Conservation (phyloP, 352 stramenopile species). For the Pythium sp. region DNA sequence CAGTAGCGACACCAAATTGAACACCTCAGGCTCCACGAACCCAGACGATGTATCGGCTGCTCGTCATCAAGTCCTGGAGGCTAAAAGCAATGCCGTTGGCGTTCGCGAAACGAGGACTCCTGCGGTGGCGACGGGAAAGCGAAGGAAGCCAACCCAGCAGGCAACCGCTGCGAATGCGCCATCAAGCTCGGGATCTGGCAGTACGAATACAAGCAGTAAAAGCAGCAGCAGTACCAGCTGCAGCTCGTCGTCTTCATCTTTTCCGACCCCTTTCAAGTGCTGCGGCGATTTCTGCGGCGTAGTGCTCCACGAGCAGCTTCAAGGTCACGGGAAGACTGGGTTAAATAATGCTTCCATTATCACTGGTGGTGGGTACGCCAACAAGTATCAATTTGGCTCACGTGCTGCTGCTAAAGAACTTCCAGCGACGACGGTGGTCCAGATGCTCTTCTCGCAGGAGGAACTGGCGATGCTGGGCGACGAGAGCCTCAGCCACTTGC, state of each 20-base stretch:
- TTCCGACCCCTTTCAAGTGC: conserved; percentile 77
- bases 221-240: background rate
- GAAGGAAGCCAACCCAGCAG: background rate
- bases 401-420: conserved; percentile 13
- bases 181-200: background rate
- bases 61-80: background rate
- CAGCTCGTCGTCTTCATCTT: conserved; percentile 19
- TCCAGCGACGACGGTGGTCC: conserved; percentile 30
- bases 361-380: background rate
- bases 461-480: conserved; percentile 36
- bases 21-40: background rate
- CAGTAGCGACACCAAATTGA: background rate
- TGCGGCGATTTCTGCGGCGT: conserved; percentile 74
- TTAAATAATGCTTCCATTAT: conserved; percentile 11
- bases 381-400: conserved; percentile 1
- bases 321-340: conserved; percentile 8
- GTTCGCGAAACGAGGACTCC: background rate
- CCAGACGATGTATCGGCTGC: background rate
- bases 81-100: background rate
- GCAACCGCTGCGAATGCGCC: background rate
- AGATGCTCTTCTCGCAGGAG: conserved; percentile 51
- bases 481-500: conserved; percentile 35
- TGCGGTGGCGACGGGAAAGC: background rate
- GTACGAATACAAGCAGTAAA: background rate
- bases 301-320: conserved; percentile 30